Evolutionary conservation across 257 asterid genomes (phyloP), one percentile per base, ranked within the genome.

Genomic region (Gentiana straminea): DNA sequence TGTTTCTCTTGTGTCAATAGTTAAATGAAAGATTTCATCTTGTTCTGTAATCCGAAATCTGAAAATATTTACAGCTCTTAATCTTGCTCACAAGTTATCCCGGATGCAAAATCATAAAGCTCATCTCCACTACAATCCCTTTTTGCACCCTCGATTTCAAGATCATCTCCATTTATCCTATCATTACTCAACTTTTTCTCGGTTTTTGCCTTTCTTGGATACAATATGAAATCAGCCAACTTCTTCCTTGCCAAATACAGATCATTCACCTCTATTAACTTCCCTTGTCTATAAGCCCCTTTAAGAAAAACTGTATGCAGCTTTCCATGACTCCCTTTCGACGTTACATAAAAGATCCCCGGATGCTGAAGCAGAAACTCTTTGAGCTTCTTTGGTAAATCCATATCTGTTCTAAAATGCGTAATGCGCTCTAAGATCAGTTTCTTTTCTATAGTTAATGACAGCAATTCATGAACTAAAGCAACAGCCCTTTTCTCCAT

Each of bases 401-500:
- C 66, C 87, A 89, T 69, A 0, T 75, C 79, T 86, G 80, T 64
- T 67, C 95, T 72, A 64, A 89, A 86, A 77, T 86, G 95, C 0
- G 95, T 92, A 13, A 89, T 81, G 61, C 89, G 78, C 72, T 86
- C 97, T 69, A 89, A 59, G 6, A 84, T 79, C 52, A 86, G 76
- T 81, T 83, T 89, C 74, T 78, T 86, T 55, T 89, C 97, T 57
- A 83, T 89, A 0, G 97, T 81, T 67, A 83, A 64, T 0, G 82
- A 63, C 59, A 89, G 50, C 32, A 89, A 63, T 64, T 89, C 97
- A 58, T 89, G 97, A 38, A 89, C 78, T 64, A 77, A 75, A 0
- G 97, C 97, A 54, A 89, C 84, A 1, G 84, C 95, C 68, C 94
- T 74, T 73, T 89, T 89, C 81, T 86, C 97, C 97, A 86, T 81